Percentiles rank a stretch among this genome's conserved stretches.
These are phyloP conservation scores for Suillus hirtellus DNA, from an alignment of 768 basidiomycete species.

Conservation along the genomic window DNA sequence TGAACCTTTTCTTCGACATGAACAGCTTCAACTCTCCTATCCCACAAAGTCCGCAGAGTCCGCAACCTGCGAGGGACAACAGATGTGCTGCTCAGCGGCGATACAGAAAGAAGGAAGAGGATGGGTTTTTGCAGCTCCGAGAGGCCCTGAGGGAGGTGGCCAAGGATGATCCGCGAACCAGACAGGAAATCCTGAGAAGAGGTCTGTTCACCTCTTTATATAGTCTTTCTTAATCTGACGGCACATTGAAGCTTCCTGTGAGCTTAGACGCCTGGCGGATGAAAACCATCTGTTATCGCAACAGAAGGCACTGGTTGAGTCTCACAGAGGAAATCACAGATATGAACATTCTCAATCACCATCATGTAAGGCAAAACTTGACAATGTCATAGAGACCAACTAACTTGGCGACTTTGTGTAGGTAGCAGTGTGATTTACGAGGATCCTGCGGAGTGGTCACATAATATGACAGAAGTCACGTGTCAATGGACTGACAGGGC, in stretches of 20 bases:
- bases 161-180: conserved; percentile 1
- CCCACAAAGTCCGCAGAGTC: background rate
- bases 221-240: background rate
- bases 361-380: background rate
- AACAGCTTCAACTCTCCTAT: background rate
- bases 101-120: conserved; percentile 7
- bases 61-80: background rate
- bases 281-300: background rate
- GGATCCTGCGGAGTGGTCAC: conserved; percentile 1
- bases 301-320: background rate
- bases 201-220: background rate
- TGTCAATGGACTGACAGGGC: background rate
- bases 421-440: background rate
- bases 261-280: conserved; percentile 6
- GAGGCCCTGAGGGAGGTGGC: background rate
- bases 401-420: background rate
- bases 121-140: background rate
- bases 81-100: conserved; percentile 2
- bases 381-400: background rate
- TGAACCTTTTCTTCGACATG: background rate
- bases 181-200: conserved; percentile 3
- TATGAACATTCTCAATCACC: background rate
- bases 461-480: background rate
- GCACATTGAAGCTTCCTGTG: background rate
- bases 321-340: background rate